Conservation (phyloP, 2,329 filamentous ascomycete genomes). For the Torrubiellomyces zombiae region DNA sequence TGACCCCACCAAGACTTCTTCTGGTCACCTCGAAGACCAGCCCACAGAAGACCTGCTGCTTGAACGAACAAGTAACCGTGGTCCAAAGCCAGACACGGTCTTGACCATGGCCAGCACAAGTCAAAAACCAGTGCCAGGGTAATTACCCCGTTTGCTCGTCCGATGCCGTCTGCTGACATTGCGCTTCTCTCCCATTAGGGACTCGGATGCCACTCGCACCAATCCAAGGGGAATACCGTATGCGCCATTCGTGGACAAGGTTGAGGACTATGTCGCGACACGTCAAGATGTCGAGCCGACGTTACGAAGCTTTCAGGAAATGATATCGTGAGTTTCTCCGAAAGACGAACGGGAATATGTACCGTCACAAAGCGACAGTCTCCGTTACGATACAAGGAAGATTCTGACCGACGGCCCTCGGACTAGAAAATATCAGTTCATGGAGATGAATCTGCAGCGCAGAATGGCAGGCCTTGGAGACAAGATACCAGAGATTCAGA, state of each 20-base stretch:
- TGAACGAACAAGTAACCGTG: conserved; percentile 14
- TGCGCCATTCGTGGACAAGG: conserved; percentile 74
- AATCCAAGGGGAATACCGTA: conserved; percentile 73
- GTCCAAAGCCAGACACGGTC: conserved; percentile 9
- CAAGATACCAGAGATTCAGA: conserved; percentile 94
- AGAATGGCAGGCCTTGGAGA: conserved; percentile 69
- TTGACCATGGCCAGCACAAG: conserved; percentile 23
- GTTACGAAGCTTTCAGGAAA: conserved; percentile 74
- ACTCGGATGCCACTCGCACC: conserved; percentile 37
- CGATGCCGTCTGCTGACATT: conserved; percentile 1
- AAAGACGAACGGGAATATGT: background rate
- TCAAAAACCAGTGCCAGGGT: conserved; percentile 20
- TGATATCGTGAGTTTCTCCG: conserved; percentile 60
- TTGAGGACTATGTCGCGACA: conserved; percentile 72
- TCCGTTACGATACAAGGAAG: no score
- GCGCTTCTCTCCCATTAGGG: conserved; percentile 6
- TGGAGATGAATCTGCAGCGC: conserved; percentile 86
- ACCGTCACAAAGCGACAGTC: no score
- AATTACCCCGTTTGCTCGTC: conserved; percentile 4
- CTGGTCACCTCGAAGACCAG: conserved; percentile 13
- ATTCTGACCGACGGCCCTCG: no score
- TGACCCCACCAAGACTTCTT: conserved; percentile 12
- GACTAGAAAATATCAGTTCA: conserved; percentile 99
- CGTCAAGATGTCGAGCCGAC: conserved; percentile 67
- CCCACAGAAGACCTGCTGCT: conserved; percentile 15